Evolutionary conservation across 768 basidiomycete species (phyloP), one percentile per base, ranked within the genome.

Genomic region (Psilocybe azurescens): DNA sequence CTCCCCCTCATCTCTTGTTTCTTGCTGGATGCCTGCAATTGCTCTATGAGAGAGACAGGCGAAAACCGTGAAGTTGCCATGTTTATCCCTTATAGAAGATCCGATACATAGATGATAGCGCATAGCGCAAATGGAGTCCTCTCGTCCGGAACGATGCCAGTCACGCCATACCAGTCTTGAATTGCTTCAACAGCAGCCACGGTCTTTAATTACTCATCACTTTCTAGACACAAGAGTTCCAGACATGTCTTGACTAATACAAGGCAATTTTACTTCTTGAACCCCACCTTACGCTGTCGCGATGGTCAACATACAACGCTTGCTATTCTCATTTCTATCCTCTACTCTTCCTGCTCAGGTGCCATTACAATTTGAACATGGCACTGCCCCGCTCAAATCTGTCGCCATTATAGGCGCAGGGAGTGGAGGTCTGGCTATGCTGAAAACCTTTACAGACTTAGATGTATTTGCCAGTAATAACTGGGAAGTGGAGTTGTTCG

Each of bases 361-460:
- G 33, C 61, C 67, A 47, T 29, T 65, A 49, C 60, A 56, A 29
- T 16, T 32, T 46, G 56, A 60, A 20, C 50, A 62, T 61, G 64
- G 49, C 29, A 47, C 55, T 8, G 39, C 28, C n/a, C 54, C 60
- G 1, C 46, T 59, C 1, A 87, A 85, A 71, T 79, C 80, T 4
- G 82, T 89, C 55, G 86, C 81, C 6, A 80, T 88, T 53, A 75
- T 89, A 16, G 87, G 87, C 9, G 83, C 79, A 5, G 86, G 86
- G 1, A 86, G 82, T 65, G 84, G 81, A 4, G 86, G 86, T 1
- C 72, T 88, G 29, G 83, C 81, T 2, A 77, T 79, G 70, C 70
- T 88, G 29, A 84, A 83, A 68, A 80, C 79, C 5, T 67, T 84
- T 14, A 69, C 83, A 3, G 83, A 85, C 67, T 65, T 88, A 5